These are phyloP conservation scores for Pichia sporocuriosa DNA, from an alignment of 805 yeast genomes.

Conservation along the genomic window DNA sequence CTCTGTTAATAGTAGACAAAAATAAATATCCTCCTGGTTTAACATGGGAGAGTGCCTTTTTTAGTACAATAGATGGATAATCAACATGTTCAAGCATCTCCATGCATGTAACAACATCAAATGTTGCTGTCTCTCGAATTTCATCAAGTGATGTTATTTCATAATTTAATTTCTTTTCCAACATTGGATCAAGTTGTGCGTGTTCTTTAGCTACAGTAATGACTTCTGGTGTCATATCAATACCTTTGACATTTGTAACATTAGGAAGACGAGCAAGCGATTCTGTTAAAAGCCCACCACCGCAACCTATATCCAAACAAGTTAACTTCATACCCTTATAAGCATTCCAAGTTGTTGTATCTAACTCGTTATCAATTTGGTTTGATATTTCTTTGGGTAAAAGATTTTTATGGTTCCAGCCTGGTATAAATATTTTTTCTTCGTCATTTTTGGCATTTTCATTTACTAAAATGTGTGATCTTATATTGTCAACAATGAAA, in stretches of 20 bases:
- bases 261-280: constrained; percentile 71
- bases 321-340: constrained; percentile 33
- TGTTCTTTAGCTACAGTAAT: constrained; percentile 74
- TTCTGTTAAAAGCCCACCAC: constrained; percentile 94
- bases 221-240: constrained; percentile 82
- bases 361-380: constrained; percentile 46
- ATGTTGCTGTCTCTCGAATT: constrained; percentile 38
- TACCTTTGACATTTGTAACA: constrained; percentile 62
- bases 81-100: constrained; percentile 95
- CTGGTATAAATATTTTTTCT: constrained; percentile 62
- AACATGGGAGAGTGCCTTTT: constrained; percentile 61
- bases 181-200: constrained; percentile 54
- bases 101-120: constrained; percentile 81
- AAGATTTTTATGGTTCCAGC: constrained; percentile 55
- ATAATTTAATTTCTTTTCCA: constrained; percentile 47
- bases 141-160: constrained; percentile 58
- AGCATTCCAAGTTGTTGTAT: constrained; percentile 35
- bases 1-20: constrained; percentile 88
- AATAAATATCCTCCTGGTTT: constrained; percentile 80
- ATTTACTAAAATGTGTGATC: constrained; percentile 38
- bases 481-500: constrained; percentile 62
- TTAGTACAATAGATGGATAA: constrained; percentile 65
- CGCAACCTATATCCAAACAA: constrained; percentile 91
- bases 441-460: constrained; percentile 31
- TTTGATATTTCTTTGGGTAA: constrained; percentile 51